phyloP scores from a whole-genome alignment of 305 asterid species.

The Solanum hybrid region DNA sequence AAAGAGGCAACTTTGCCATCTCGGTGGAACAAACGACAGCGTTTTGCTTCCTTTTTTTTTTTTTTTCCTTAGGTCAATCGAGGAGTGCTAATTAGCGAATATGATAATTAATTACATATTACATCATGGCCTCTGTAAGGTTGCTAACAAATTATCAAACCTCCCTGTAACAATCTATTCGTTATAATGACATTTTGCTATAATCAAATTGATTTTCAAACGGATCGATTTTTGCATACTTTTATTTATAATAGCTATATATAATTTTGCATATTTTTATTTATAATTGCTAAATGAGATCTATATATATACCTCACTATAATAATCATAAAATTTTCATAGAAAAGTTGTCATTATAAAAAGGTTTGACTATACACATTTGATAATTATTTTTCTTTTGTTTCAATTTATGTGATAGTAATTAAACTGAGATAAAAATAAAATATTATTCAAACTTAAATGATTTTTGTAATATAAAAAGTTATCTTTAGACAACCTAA shows the following conservation, averaged over 20 bases:
- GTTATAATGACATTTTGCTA: fast-evolving
- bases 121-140: background rate
- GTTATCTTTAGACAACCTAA: background rate
- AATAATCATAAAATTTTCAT: background rate
- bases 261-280: too few species aligned
- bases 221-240: fast-evolving
- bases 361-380: background rate
- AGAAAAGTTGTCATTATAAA: background rate
- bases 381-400: fast-evolving
- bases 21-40: background rate
- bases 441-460: too few species aligned
- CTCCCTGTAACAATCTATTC: too few species aligned
- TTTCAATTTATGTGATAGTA: background rate
- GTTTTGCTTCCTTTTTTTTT: background rate
- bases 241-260: too few species aligned
- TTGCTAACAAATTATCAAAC: background rate
- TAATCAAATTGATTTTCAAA: fast-evolving
- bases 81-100: background rate
- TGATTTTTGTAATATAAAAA: too few species aligned
- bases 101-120: background rate
- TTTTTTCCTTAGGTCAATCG: background rate
- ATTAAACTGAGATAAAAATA: too few species aligned
- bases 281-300: too few species aligned
- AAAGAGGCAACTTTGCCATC: background rate
- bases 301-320: background rate